Evolutionary conservation across 768 basidiomycete genomes (phyloP).

Genomic region (Tephrocybe rancida): DNA sequence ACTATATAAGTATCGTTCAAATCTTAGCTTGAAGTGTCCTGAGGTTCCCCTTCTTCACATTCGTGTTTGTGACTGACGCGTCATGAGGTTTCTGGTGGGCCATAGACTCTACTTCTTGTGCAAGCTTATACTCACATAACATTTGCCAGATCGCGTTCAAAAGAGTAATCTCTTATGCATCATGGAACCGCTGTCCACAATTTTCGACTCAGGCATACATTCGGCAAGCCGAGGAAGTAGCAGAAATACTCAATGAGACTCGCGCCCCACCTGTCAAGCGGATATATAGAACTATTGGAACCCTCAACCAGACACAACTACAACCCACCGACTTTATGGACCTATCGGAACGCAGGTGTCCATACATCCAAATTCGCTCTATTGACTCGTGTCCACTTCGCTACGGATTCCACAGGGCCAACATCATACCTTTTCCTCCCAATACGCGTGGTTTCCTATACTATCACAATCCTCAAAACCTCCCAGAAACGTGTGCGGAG

Average conservation of each 20-base stretch:
- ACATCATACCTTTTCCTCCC: slow-evolving; percentile 4
- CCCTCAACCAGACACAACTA: background rate
- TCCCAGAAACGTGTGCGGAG: slow-evolving; percentile 7
- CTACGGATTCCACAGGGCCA: background rate
- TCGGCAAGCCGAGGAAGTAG: background rate
- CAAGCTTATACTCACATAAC: too few species aligned
- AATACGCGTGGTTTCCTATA: slow-evolving; percentile 13
- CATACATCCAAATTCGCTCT: background rate
- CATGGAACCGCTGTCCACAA: background rate
- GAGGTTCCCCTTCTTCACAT: too few species aligned
- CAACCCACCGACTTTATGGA: background rate
- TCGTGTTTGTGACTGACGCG: too few species aligned
- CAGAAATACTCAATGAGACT: too few species aligned
- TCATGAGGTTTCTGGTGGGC: too few species aligned
- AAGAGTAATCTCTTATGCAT: background rate
- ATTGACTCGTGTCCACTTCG: background rate
- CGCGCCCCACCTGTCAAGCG: too few species aligned
- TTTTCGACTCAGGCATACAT: background rate
- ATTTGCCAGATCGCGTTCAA: too few species aligned
- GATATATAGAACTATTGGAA: background rate
- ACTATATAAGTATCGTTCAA: too few species aligned
- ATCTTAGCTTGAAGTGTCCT: too few species aligned
- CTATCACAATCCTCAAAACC: slow-evolving; percentile 2
- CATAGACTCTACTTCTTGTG: too few species aligned
- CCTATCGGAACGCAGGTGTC: background rate